Base-by-base conservation (phyloP, 139 green algal species). In the Desmodesmus armatus region DNA sequence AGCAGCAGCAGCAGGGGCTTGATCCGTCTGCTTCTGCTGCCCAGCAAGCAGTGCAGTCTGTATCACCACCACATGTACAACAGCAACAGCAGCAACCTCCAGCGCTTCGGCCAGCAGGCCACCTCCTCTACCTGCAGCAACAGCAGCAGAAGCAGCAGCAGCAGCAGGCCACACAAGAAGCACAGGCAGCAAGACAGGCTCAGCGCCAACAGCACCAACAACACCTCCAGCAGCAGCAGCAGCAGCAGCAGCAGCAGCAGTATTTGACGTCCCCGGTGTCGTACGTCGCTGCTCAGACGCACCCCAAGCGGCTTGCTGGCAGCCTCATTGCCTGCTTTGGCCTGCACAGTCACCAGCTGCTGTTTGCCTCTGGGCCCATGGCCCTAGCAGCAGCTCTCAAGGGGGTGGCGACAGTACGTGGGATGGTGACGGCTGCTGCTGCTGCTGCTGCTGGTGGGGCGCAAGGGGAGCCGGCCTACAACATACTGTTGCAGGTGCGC, bases 401-500 rank as follows among this genome's bases (percentile, higher is more conserved):
- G 27, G 79, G 65, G 3, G 44, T 85, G 19, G 79, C 79, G 2
- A 85, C 63, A 49, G 65, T 44, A 37, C 69, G 79, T 25, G 15
- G 25, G 1, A 67, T 85, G 62, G 2, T 85, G 63, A n/a, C 41
- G 3, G 44, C 39, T n/a, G n/a, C n/a, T n/a, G n/a, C n/a, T n/a
- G n/a, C n/a, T n/a, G n/a, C n/a, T n/a, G n/a, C n/a, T n/a, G n/a
- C n/a, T n/a, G n/a, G n/a, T n/a, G n/a, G n/a, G n/a, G 25, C 5
- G 47, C 21, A 41, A 60, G 11, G 79, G 29, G 0, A 19, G 63
- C 3, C 29, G 23, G 29, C 47, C 73, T 0, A 55, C 0, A 74
- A 78, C 37, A 63, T 85, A 15, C 44, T 85, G 43, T 65, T 85
- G 79, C 79, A 85, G 44, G n/a, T n/a, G n/a, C n/a, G n/a, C n/a